phyloP scores from a whole-genome alignment of 208 protist species.

The Vickermania spadyakhi region DNA sequence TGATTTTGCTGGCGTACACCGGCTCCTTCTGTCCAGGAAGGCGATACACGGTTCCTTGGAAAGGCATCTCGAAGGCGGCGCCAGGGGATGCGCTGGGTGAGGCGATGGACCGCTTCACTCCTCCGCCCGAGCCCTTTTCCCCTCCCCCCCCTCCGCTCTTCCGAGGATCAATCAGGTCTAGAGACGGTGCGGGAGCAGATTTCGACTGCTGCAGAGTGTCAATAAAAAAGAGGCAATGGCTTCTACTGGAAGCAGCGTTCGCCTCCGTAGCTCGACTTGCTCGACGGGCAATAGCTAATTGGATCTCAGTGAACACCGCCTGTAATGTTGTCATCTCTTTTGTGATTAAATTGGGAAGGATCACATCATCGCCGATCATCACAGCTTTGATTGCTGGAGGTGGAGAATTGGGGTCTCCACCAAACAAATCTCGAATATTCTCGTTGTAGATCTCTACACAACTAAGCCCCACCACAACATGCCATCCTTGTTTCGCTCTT shows the following conservation, averaged over 20 bases:
- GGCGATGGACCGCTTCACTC: conserved; percentile 1
- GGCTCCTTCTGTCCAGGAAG: conserved; percentile 67
- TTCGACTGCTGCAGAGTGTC: conserved; percentile 80
- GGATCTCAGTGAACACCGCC: conserved; percentile 61
- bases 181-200: conserved; percentile 49
- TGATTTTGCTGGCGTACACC: conserved; percentile 76
- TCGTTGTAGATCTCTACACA: conserved; percentile 88
- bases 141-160: conserved; percentile 16
- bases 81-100: conserved; percentile 4
- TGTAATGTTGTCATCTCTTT: conserved; percentile 56
- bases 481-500: conserved; percentile 46
- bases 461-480: conserved; percentile 74
- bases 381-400: conserved; percentile 70
- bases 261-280: conserved; percentile 62
- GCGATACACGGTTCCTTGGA: conserved; percentile 55
- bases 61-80: conserved; percentile 53
- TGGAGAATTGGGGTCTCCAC: conserved; percentile 24
- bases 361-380: conserved; percentile 64
- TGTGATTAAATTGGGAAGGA: conserved; percentile 52
- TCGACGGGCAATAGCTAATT: conserved; percentile 57
- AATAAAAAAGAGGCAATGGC: conserved; percentile 88
- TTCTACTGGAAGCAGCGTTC: conserved; percentile 85
- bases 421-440: conserved; percentile 77
- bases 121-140: conserved; percentile 10
- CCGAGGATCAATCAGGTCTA: conserved; percentile 32